phyloP scores from a whole-genome alignment of 352 stramenopile species.

The Phytophthora nicotianae region DNA sequence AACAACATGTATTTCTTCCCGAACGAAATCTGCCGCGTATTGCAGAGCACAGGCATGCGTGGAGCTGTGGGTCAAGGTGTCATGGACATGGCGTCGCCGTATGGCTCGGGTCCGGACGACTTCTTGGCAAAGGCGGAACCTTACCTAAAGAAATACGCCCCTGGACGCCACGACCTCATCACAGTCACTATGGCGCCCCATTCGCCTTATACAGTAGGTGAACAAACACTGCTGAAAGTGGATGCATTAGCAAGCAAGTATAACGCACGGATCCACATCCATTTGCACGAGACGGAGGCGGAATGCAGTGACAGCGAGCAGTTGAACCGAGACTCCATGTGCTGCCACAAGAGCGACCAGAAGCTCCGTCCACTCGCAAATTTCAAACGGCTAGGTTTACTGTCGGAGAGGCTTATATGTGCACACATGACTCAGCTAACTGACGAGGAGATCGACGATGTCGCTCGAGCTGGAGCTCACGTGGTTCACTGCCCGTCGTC shows the following conservation, averaged over 20 bases:
- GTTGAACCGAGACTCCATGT: slow-evolving; percentile 69
- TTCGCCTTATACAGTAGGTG: slow-evolving; percentile 84
- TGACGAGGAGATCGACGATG: slow-evolving; percentile 75
- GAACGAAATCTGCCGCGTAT: slow-evolving; percentile 49
- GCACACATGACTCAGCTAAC: slow-evolving; percentile 89
- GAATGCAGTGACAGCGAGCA: slow-evolving; percentile 84
- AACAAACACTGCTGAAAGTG: slow-evolving; percentile 54
- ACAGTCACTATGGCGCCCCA: slow-evolving; percentile 74
- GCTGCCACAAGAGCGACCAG: slow-evolving; percentile 79
- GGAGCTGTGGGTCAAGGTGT: slow-evolving; percentile 69
- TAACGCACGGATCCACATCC: slow-evolving; percentile 81
- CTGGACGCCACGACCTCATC: slow-evolving; percentile 57
- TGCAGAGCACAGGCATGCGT: slow-evolving; percentile 73
- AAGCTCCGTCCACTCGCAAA: slow-evolving; percentile 80
- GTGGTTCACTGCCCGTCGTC: slow-evolving; percentile 91
- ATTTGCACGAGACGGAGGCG: slow-evolving; percentile 85
- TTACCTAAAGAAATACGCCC: slow-evolving; percentile 66
- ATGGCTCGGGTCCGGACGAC: slow-evolving; percentile 58
- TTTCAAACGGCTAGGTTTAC: slow-evolving; percentile 74
- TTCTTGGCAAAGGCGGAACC: slow-evolving; percentile 75
- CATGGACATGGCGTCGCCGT: slow-evolving; percentile 77
- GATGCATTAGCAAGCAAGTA: slow-evolving; percentile 50
- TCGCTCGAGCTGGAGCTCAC: slow-evolving; percentile 54
- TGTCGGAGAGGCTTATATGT: slow-evolving; percentile 69
- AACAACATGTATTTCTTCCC: slow-evolving; percentile 94